A percentile compares a stretch with the other conserved stretches of the same genome.
phyloP scores from a whole-genome alignment of 768 basidiomycete genomes.

The Mycena sanguinolenta region DNA sequence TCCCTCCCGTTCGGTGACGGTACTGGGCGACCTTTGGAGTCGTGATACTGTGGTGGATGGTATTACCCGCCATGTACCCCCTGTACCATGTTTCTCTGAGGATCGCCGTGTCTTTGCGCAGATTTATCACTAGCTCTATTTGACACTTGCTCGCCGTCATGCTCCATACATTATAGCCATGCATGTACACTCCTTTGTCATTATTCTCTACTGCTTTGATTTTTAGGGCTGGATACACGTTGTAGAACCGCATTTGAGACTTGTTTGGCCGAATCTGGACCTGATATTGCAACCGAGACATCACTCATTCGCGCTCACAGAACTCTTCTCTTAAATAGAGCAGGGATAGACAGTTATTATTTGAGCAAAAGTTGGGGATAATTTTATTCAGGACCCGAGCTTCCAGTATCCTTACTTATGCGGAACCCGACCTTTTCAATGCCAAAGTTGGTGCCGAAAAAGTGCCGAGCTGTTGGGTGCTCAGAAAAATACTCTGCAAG shows the following conservation, averaged over 20 bases:
- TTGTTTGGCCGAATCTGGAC: not conserved
- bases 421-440: too few relatives aligned
- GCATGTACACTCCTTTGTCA: constrained; percentile 24
- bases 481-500: too few relatives aligned
- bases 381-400: too few relatives aligned
- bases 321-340: too few relatives aligned
- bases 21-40: constrained; percentile 47
- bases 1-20: constrained; percentile 40
- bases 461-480: too few relatives aligned
- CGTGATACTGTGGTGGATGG: constrained; percentile 30
- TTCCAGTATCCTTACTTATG: too few relatives aligned
- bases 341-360: too few relatives aligned
- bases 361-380: too few relatives aligned
- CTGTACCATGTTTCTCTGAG: constrained; percentile 21
- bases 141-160: constrained; percentile 16
- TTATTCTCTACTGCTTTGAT: constrained; percentile 11
- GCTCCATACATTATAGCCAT: not conserved
- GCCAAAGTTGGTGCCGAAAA: too few relatives aligned
- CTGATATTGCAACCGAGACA: too few relatives aligned
- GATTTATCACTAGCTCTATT: constrained; percentile 22
- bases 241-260: constrained; percentile 1
- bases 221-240: constrained; percentile 26
- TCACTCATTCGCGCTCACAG: too few relatives aligned
- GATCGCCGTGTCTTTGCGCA: constrained; percentile 35
- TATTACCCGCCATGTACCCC: constrained; percentile 20